These are phyloP conservation scores for Ichthyophonus hoferi DNA, from an alignment of 208 protist species.

Conservation along the genomic window DNA sequence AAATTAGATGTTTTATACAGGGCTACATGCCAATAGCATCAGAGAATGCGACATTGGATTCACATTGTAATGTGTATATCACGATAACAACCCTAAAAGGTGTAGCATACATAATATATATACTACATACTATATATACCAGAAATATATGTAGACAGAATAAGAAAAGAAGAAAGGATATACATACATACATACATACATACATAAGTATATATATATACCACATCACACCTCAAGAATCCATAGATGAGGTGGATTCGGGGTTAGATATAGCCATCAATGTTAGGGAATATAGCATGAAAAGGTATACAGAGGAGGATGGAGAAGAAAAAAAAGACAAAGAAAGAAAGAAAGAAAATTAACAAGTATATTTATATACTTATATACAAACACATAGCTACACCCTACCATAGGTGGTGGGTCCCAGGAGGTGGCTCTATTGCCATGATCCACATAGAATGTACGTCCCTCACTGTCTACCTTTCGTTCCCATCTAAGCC, in stretches of 20 bases:
- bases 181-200: no score
- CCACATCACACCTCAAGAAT: background rate
- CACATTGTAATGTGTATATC: background rate
- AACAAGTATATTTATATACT: background rate
- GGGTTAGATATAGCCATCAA: no score
- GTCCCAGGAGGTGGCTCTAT: constrained; percentile 36
- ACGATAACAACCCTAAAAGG: no score
- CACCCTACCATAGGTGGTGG: background rate
- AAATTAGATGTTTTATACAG: background rate
- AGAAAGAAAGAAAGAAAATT: no score
- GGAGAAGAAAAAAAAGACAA: no score
- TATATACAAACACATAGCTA: background rate
- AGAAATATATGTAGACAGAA: background rate
- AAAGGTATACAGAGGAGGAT: no score
- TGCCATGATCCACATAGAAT: constrained; percentile 47
- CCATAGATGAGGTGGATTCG: no score
- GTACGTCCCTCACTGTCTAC: background rate
- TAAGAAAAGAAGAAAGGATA: no score
- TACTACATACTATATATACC: background rate
- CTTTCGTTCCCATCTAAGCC: background rate
- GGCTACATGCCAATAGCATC: background rate
- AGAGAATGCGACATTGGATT: background rate
- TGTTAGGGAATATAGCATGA: no score
- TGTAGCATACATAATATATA: background rate
- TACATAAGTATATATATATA: background rate